Evolutionary conservation across 208 protist species (phyloP).

Genomic region (Trypanosoma grayi): DNA sequence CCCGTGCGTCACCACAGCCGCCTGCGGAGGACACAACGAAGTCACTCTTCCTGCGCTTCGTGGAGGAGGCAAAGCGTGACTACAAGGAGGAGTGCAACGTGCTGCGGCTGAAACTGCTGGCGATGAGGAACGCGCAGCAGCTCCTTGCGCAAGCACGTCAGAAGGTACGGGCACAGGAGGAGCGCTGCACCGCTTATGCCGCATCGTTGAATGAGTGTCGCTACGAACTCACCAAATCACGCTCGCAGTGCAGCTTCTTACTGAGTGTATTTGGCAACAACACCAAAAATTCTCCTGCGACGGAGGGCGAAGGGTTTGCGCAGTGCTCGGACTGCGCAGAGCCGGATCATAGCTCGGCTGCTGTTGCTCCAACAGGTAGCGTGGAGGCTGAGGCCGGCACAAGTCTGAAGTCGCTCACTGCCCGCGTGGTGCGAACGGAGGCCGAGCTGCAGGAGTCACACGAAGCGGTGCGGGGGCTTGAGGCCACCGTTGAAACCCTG

Average conservation of each 20-base stretch:
- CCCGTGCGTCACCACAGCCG: neutral
- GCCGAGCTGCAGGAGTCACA: neutral
- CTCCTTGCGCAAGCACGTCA: slow-evolving; percentile 2
- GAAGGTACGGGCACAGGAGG: slow-evolving; percentile 18
- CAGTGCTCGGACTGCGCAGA: no score
- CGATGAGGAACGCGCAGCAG: slow-evolving; percentile 9
- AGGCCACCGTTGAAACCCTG: no score
- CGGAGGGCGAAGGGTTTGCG: neutral
- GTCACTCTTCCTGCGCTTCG: slow-evolving; percentile 11
- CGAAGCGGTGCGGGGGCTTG: neutral
- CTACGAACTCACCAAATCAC: neutral
- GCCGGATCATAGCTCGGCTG: neutral
- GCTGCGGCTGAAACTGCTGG: slow-evolving; percentile 17
- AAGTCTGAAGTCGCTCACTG: neutral
- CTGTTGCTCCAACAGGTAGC: no score
- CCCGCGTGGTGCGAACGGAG: slow-evolving; percentile 1
- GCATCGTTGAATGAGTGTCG: neutral
- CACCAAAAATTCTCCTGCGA: neutral
- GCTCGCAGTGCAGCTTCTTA: slow-evolving; percentile 10
- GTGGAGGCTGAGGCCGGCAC: neutral
- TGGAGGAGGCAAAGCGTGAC: slow-evolving; percentile 24
- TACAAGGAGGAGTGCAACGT: slow-evolving; percentile 32
- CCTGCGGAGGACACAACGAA: slow-evolving; percentile 1
- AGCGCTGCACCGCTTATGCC: slow-evolving; percentile 13
- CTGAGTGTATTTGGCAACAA: neutral